These are phyloP conservation scores for Pyrrhoderma lamaoense DNA, from an alignment of 1,284 basidiomycete genomes.

Conservation along the genomic window DNA sequence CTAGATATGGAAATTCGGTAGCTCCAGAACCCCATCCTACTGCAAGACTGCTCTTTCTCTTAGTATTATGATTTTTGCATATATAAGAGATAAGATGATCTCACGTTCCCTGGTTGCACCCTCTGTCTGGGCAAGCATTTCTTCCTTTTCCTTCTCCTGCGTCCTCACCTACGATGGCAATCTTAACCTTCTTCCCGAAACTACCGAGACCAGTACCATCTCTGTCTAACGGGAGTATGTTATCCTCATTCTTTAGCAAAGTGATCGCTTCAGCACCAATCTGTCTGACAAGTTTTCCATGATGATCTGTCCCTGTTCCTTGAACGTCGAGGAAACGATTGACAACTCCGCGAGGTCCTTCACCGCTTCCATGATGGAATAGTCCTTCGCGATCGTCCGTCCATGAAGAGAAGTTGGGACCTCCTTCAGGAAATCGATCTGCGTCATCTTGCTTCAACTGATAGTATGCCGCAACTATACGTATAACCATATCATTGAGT, in stretches of 20 bases:
- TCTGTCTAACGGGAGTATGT: constrained; percentile 32
- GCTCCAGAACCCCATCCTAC: constrained; percentile 18
- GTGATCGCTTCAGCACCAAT: constrained; percentile 42
- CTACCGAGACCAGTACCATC: constrained; percentile 7
- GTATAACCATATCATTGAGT: constrained; percentile 25
- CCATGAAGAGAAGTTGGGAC: constrained; percentile 18
- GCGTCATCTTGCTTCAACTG: constrained; percentile 37
- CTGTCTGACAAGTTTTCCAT: constrained; percentile 35
- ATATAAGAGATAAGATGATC: constrained; percentile 39
- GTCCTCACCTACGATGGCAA: constrained; percentile 17
- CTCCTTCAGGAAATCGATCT: constrained; percentile 7
- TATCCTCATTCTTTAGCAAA: constrained; percentile 43
- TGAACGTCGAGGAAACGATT: constrained; percentile 39
- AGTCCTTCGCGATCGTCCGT: constrained; percentile 12
- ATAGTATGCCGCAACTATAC: constrained; percentile 32
- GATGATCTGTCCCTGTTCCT: constrained; percentile 26
- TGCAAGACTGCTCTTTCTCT: no score
- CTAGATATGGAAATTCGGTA: constrained; percentile 17
- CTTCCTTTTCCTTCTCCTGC: constrained; percentile 34
- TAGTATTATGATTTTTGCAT: no score
- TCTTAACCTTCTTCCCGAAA: constrained; percentile 2
- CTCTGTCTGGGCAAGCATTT: constrained; percentile 36
- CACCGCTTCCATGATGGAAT: constrained; percentile 15
- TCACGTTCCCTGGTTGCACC: constrained; percentile 30
- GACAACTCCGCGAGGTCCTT: constrained; percentile 11